Base-by-base conservation (phyloP, 768 basidiomycete genomes). In the Tylopilus plumbeoviolaceoides region DNA sequence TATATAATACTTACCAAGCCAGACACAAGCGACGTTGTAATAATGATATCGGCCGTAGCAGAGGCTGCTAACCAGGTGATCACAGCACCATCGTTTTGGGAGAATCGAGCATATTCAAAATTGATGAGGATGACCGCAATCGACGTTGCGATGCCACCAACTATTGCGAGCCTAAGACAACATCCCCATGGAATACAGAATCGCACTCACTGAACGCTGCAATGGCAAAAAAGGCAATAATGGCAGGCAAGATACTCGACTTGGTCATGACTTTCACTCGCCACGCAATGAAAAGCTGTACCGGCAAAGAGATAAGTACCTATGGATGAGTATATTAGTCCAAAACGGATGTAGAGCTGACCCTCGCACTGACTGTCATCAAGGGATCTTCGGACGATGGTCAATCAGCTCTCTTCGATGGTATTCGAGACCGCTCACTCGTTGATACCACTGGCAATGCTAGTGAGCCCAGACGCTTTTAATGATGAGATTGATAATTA, bases 201-300 rank as follows among this genome's bases (percentile, higher is more conserved):
- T 38, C 7, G 0, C 14, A 47, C 60, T 28, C 20, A 59, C 61
- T 7, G 14, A 62, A 54, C 5, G 61, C 40, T 0, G 33, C 17
- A 3, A 56, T 8, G 4, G 57, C 52, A 3, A 62, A 30, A 15
- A 53, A 23, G 40, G 20, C 4, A 36, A 75, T 69, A 28, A 70
- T 38, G 11, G 31, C 42, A 21, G 67, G 67, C 8, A 68, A 40
- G n/a, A 61, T 45, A 4, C 38, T 56, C 48, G 68, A 72, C 42
- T 53, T 59, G 7, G 67, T 72, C 46, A 76, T 55, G 12, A 73
- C 58, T 23, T 66, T 70, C 18, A 75, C 70, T 21, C 74, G 65
- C 72, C 73, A 75, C 6, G 75, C 75, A 43, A 78, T 78, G 59
- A 80, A 81, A 5, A 74, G 53, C 48, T 80, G 78, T 7, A 78